Conservation (phyloP, 768 basidiomycete species). For the Mycena leptocephala region DNA sequence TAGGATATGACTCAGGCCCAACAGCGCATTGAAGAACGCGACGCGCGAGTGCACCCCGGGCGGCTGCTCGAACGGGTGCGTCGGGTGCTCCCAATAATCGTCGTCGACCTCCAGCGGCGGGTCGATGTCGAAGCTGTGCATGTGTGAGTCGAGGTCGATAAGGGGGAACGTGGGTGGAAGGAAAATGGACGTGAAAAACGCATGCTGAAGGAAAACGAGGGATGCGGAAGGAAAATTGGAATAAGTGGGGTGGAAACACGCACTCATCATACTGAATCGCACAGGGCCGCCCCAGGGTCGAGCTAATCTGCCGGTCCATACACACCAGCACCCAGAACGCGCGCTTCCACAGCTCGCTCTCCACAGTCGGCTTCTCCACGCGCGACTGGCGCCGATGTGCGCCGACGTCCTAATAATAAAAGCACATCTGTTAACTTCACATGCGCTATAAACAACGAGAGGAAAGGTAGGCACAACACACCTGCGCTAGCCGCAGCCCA, state of each 20-base stretch:
- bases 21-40: slow-evolving; percentile 68
- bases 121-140: slow-evolving; percentile 78
- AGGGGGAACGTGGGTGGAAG: not conserved
- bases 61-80: slow-evolving; percentile 77
- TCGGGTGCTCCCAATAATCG: slow-evolving; percentile 77
- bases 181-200: not conserved
- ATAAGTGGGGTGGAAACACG: slow-evolving; percentile 42
- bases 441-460: not conserved
- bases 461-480: not conserved
- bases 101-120: slow-evolving; percentile 74
- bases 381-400: slow-evolving; percentile 66
- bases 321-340: slow-evolving; percentile 66
- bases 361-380: slow-evolving; percentile 55
- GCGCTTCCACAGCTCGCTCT: slow-evolving; percentile 84
- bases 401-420: slow-evolving; percentile 73
- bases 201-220: not conserved
- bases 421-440: not conserved
- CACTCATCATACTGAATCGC: slow-evolving; percentile 83
- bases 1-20: slow-evolving; percentile 74
- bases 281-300: slow-evolving; percentile 76
- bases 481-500: slow-evolving; percentile 21
- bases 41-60: slow-evolving; percentile 67
- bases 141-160: not conserved
- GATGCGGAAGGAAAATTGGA: not conserved
- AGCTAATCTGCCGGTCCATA: slow-evolving; percentile 66